Conservation (phyloP, 345 rosid genomes). For the Pistacia integerrima region DNA sequence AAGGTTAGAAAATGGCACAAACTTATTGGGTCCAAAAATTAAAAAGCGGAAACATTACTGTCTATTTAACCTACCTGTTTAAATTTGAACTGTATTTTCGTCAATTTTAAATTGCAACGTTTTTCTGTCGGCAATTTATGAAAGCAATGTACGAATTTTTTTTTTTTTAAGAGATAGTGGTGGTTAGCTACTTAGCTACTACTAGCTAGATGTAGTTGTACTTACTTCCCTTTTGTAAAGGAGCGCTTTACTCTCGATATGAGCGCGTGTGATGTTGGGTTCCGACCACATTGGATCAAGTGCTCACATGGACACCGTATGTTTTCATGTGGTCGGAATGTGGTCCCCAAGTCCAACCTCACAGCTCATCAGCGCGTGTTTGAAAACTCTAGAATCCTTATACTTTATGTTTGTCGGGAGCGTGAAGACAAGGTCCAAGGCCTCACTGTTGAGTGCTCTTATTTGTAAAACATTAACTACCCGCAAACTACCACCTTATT, state of each 20-base stretch:
- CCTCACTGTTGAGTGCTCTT: background rate
- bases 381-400: conserved; percentile 18
- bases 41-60: too few species aligned
- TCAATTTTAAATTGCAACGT: too few species aligned
- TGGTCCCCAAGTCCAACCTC: conserved; percentile 27
- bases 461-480: background rate
- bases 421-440: conserved; percentile 1
- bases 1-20: too few species aligned
- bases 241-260: background rate
- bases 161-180: background rate
- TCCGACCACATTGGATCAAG: conserved; percentile 28
- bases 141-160: background rate
- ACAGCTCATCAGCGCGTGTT: conserved; percentile 36
- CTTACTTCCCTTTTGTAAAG: background rate
- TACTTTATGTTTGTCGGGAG: conserved; percentile 15
- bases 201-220: background rate
- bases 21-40: too few species aligned
- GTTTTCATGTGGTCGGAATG: conserved; percentile 27
- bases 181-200: background rate
- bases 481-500: background rate
- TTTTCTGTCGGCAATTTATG: background rate
- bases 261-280: conserved; percentile 13
- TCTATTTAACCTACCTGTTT: too few species aligned
- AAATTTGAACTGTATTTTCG: too few species aligned
- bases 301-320: conserved; percentile 26